Percentiles rank a stretch among this genome's conserved stretches.
phyloP scores from a whole-genome alignment of 148 eudicot genomes.

The Linanthus parryae region DNA sequence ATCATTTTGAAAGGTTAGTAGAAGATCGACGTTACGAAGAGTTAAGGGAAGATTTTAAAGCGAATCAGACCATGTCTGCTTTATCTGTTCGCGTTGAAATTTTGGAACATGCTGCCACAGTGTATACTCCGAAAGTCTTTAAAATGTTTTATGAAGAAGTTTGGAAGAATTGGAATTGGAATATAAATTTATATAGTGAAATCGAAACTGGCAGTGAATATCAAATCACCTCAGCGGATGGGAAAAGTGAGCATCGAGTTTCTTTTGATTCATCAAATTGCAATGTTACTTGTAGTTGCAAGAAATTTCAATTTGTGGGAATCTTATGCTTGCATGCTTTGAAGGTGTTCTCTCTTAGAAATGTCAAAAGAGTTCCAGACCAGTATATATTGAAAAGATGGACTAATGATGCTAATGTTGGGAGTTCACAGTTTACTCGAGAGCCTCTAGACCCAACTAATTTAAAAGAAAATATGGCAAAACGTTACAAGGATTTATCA shows the following conservation, averaged over 20 bases:
- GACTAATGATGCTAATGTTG: not conserved
- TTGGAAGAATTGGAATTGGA: not conserved
- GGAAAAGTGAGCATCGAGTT: not conserved
- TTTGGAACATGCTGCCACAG: slow-evolving; percentile 13
- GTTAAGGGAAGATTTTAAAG: too few relatives aligned
- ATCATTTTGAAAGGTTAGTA: too few relatives aligned
- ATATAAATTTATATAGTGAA: not conserved
- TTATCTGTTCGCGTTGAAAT: slow-evolving; percentile 7
- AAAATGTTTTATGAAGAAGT: slow-evolving; percentile 14
- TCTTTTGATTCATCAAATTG: not conserved
- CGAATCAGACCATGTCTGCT: slow-evolving; percentile 1
- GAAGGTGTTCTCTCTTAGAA: not conserved
- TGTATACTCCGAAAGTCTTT: slow-evolving; percentile 15
- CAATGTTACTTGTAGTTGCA: slow-evolving; percentile 10
- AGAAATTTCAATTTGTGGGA: slow-evolving; percentile 11
- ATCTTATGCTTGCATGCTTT: slow-evolving; percentile 4
- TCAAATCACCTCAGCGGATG: not conserved
- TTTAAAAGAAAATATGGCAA: slow-evolving; percentile 1
- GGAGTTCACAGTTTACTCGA: not conserved
- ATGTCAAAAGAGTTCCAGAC: not conserved
- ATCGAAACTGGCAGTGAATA: not conserved
- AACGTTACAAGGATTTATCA: not conserved
- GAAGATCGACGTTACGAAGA: too few relatives aligned
- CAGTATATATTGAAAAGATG: not conserved
- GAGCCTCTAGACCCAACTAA: not conserved